Base-by-base conservation (phyloP, 2,329 filamentous ascomycete genomes). In the Cladobotryum mycophilum region DNA sequence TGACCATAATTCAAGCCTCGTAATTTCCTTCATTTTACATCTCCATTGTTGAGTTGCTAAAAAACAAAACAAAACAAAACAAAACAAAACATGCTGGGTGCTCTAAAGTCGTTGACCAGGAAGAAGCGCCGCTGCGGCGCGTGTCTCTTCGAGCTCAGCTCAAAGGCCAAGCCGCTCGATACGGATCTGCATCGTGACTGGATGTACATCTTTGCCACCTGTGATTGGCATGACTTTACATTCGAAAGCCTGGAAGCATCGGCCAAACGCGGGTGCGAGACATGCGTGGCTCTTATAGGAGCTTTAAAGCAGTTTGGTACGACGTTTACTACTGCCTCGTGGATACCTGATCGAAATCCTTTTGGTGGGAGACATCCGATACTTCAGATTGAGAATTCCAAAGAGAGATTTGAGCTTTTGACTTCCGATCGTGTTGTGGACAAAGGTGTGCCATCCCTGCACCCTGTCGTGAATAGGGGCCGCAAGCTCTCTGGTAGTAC, bases 121-220 rank as follows among this genome's bases (percentile, higher is more conserved):
- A 20, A 20, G n/a, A 33, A 35, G 30, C 41, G 37, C 22, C 47
- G 49, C 37, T 52, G 49, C 45, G 45, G 49, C 17, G 49, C 11
- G 33, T 52, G 49, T 45, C 49, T 52, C 35, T 52, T 52, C 3
- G 42, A 48, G 35, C 49, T 52, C 45, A 36, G 35, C 17, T 30
- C 41, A 22, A 41, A 40, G 15, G 49, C 41, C 36, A 25, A 48
- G 36, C 17, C 45, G 5, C 40, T 52, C 25, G 12, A 20, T 20
- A 43, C 34, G 14, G 49, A 52, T 37, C 13, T 48, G 35, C 17
- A 13, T 17, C 17, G 22, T 14, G 34, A 46, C 8, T 52, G 41
- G 35, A 41, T 44, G 17, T 36, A 45, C 9, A 20, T 35, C 18
- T 52, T 52, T 48, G 40, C 41, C 13, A 45, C 46, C 4, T 22